Evolutionary conservation across 331 rosid genomes (phyloP).

Genomic region (Rhamnella rubrinervis): DNA sequence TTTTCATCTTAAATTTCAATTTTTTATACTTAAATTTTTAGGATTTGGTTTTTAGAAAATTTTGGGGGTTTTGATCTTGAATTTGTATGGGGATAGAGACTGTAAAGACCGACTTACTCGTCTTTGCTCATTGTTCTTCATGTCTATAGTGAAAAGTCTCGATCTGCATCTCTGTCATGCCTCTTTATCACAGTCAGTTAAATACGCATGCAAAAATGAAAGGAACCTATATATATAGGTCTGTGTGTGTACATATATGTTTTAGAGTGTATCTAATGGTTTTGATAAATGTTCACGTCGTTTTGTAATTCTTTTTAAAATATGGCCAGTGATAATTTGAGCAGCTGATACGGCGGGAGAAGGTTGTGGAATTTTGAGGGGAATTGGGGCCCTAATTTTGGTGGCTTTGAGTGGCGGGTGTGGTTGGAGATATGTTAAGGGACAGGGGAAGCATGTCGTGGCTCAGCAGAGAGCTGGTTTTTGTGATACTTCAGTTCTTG

Average conservation of each 20-base stretch:
- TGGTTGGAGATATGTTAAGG: too few relatives aligned
- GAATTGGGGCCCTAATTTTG: too few relatives aligned
- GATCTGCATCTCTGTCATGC: neutral
- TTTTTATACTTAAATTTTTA: too few relatives aligned
- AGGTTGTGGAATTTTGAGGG: too few relatives aligned
- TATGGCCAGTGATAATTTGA: too few relatives aligned
- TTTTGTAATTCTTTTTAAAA: neutral
- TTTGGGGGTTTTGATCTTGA: too few relatives aligned
- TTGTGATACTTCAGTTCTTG: slow-evolving; percentile 18
- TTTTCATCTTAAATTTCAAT: too few relatives aligned
- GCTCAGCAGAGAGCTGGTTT: neutral
- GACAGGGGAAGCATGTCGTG: too few relatives aligned
- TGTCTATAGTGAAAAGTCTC: neutral
- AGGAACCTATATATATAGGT: neutral
- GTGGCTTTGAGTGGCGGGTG: too few relatives aligned
- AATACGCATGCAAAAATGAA: too few relatives aligned
- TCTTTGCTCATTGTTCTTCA: neutral
- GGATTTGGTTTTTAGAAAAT: too few relatives aligned
- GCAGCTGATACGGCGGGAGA: too few relatives aligned
- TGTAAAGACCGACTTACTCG: neutral
- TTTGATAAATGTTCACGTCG: neutral
- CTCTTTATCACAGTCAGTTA: neutral
- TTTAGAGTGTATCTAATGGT: neutral
- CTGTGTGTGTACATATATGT: neutral
- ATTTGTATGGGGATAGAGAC: neutral